Base-by-base conservation (phyloP, 129 eudicot genomes). In the Artemisia annua region DNA sequence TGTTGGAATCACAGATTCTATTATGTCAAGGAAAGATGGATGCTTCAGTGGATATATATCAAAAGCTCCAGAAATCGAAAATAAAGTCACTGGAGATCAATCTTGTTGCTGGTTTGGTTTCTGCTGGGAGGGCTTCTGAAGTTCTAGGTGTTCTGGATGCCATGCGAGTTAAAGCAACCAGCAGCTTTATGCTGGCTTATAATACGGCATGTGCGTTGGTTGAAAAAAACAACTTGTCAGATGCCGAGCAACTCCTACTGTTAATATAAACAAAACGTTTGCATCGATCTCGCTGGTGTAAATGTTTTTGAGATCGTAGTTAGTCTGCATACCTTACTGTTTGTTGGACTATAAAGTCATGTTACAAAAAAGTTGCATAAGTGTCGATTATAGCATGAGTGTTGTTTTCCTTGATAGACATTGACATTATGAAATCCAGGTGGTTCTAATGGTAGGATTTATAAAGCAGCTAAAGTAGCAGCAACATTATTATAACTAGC, bases 171-270 rank as follows among this genome's bases (percentile, higher is more conserved):
- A 90, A 87, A 78, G 89, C 98, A 72, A 90, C 91, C 24, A 94
- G 86, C 83, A 94, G 85, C 81, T 90, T 81, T 85, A 96, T 88
- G 85, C 65, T 94, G 87, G 97, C 98, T 59, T 90, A 85, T 66
- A 90, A 94, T 70, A 81, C 86, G 52, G 96, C 97, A 35, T 94
- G 98, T 75, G 81, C 96, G 30, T 74, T 94, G 83, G 74, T 90
- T 66, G 97, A 90, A 78, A 83, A 66, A 72, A 83, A 86, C 83
- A 83, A 88, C 66, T 70, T 71, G 56, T 73, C 80, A 72, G 97
- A 94, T 84, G 98, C 98, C n/a, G 98, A 94, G 69, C 93, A 88
- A 72, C 96, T 94, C 49, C 83, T 94, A 73, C 82, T 51, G 9
- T 18, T 60, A 13, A 12, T 75, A 35, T 28, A 52, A 26, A 26